A percentile compares a stretch with the other conserved stretches of the same genome.
phyloP scores from a whole-genome alignment of 2,329 filamentous ascomycete species.

The Trichoderma semiorbis region DNA sequence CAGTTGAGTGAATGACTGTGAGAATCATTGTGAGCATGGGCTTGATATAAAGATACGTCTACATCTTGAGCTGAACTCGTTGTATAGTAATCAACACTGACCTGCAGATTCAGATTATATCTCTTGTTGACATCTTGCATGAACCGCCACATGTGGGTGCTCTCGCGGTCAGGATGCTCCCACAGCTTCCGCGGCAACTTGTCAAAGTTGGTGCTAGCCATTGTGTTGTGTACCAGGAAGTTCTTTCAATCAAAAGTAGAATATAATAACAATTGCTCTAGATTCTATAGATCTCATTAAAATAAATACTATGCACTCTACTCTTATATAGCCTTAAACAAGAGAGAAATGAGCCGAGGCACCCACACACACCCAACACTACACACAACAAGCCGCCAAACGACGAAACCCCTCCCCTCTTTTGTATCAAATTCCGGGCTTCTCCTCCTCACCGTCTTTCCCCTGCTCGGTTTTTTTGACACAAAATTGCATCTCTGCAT shows the following conservation, averaged over 20 bases:
- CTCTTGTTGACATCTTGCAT: conserved; percentile 62
- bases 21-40: background rate
- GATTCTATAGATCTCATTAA: background rate
- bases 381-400: background rate
- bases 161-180: conserved; percentile 60
- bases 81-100: conserved; percentile 30
- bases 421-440: background rate
- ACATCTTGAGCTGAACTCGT: background rate
- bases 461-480: background rate
- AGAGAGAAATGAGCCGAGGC: background rate
- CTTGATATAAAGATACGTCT: background rate
- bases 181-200: conserved; percentile 60
- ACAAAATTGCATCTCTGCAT: background rate
- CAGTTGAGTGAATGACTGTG: conserved; percentile 56
- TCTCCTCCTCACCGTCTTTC: background rate
- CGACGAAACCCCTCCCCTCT: background rate
- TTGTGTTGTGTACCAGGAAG: background rate
- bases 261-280: background rate
- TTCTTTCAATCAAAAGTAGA: background rate
- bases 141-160: conserved; percentile 64
- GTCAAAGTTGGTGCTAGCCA: conserved; percentile 30
- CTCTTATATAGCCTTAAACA: background rate
- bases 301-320: background rate
- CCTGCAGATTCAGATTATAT: conserved; percentile 55
- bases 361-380: background rate